Evolutionary conservation across 2,329 filamentous ascomycete genomes (phyloP), one percentile per base, ranked within the genome.

Genomic region (Thielaviopsis euricoi): DNA sequence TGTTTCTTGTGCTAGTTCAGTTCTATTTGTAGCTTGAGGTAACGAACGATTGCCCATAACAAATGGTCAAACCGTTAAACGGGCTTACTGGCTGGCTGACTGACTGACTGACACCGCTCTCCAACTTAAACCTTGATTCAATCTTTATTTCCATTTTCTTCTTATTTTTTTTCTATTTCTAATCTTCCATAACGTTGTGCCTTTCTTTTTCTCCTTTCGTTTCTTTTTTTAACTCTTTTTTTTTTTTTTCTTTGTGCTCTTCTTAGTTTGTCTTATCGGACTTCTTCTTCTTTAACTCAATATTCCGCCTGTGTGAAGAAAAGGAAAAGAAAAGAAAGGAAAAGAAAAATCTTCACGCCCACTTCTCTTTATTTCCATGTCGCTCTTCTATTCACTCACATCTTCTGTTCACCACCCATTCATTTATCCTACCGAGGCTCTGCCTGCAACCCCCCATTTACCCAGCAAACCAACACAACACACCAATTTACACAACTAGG

Each of bases 201-300:
- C 5, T 22, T 51, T 51, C 19, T 51, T 17, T 21, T 7, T 51
- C n/a, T 21, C 12, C 10, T 51, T 22, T 25, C 2, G 7, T 61
- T 55, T 52, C 60, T 58, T 51, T 54, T 56, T 40, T 52, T 10
- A n/a, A 9, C 25, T 33, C 29, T 33, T 10, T 10, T 33, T 33
- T 10, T 6, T 33, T 10, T 33, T 33, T 10, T 33, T 33, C 12
- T 33, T 33, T 33, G 9, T 33, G 2, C 9, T 10, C 9, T 33
- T 33, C 26, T 46, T 53, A 51, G 52, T 52, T 62, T 55, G 54
- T 50, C 48, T 56, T 55, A 29, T 60, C 53, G 58, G 60, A 57
- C 59, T 54, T 57, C 56, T 55, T 61, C 61, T 50, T 52, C 37
- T 52, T 40, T 15, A 55, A 61, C 48, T 56, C 58, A 60, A 29